Conservation (phyloP, 768 basidiomycete genomes). For the Pulveroboletus sp. region DNA sequence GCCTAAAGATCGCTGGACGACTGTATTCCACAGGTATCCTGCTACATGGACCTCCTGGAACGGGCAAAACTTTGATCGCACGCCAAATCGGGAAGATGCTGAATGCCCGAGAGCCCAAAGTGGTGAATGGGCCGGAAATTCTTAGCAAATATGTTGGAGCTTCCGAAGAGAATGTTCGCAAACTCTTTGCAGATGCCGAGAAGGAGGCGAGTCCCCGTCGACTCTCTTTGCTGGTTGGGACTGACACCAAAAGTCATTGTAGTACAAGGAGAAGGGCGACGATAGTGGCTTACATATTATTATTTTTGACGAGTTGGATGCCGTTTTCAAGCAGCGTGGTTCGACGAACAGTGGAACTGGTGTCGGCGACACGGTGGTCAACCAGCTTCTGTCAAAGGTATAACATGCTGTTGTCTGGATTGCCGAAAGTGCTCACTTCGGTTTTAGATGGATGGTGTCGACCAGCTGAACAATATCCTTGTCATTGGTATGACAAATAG, state of each 20-base stretch:
- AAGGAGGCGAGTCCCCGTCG: conserved; percentile 63
- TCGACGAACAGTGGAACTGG: conserved; percentile 89
- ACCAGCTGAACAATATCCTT: conserved; percentile 97
- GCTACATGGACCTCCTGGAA: conserved; percentile 94
- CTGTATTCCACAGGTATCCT: conserved; percentile 65
- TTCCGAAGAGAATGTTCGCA: conserved; percentile 96
- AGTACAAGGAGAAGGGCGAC: conserved; percentile 98
- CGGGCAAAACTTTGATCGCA: conserved; percentile 97
- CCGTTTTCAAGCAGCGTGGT: conserved; percentile 98
- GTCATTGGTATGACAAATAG: conserved; percentile 99
- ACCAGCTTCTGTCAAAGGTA: conserved; percentile 96
- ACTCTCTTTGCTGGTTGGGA: not conserved
- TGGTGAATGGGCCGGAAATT: conserved; percentile 98
- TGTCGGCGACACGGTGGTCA: conserved; percentile 98
- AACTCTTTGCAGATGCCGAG: conserved; percentile 97
- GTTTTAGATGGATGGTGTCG: conserved; percentile 95
- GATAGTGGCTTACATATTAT: conserved; percentile 98
- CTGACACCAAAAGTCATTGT: conserved; percentile 3
- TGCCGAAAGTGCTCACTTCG: conserved; percentile 9
- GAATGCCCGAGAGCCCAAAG: conserved; percentile 95
- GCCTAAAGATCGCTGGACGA: not conserved
- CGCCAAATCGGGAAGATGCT: conserved; percentile 99
- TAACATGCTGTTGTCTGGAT: not conserved
- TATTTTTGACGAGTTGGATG: conserved; percentile 98
- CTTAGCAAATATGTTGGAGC: conserved; percentile 97